Base-by-base conservation (phyloP, 345 rosid genomes). In the Lepidium sativum region DNA sequence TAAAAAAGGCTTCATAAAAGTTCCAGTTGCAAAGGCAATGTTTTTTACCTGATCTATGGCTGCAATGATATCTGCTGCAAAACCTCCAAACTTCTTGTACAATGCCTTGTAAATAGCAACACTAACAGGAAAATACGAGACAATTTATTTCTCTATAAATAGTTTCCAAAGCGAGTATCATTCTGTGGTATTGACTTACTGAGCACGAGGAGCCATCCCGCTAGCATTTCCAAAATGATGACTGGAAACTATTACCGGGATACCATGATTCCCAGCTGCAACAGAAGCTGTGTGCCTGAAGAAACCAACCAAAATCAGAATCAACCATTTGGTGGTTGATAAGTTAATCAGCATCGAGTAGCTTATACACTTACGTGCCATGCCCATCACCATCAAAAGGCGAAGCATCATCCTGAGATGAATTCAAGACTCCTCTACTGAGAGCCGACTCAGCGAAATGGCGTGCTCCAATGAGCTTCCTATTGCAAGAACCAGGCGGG, bases 381-480 rank as follows among this genome's bases (percentile, higher is more conserved):
- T 92, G 98, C 17, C 98, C 98, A 76, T 92, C 98, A 25, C 88
- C 94, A 29, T 92, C 98, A 72, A 83, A 85, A 17, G 98, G 98
- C 11, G 97, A 87, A 65, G 98, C 96, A 65, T 89, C 91, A 40
- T 84, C 97, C 75, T 86, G 78, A 60, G 86, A 72, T 10, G 97
- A 79, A 75, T 92, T 92, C 82, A 92, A 92, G 77, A 89, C 82
- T 68, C 98, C 98, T 80, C 97, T 84, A 25, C 92, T 92, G 41
- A 92, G 89, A 55, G 98, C 98, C 53, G 98, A 92, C 63, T 95
- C 98, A 23, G 97, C 98, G 45, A 92, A 92, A 80, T 92, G 98
- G 47, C 96, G 94, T 57, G 97, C 98, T 17, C 87, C 98, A 53
- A 92, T 55, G 68, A 92, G 96, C 80, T 92, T 92, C 81, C 94